Conservation (phyloP, 345 rosid species). For the Eucalyptus cloeziana region DNA sequence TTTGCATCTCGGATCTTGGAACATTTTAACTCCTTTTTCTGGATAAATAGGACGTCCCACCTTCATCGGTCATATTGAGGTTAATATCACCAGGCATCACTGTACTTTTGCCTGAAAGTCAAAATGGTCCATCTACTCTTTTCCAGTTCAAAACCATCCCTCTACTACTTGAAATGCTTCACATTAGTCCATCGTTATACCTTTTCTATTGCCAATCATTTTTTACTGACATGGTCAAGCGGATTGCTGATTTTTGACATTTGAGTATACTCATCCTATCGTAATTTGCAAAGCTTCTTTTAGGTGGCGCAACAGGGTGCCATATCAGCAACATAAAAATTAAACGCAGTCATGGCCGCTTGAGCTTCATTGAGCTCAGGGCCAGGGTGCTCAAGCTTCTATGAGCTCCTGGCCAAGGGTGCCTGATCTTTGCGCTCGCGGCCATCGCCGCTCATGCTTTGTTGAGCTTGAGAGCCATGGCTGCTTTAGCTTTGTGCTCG, state of each 20-base stretch:
- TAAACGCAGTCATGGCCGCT: neutral
- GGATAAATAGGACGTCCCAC: neutral
- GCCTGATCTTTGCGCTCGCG: fast-evolving
- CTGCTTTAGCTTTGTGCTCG: neutral
- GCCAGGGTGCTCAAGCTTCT: neutral
- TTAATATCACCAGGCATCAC: neutral
- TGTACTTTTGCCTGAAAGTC: neutral
- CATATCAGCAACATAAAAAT: neutral
- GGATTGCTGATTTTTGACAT: neutral
- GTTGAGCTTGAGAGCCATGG: neutral
- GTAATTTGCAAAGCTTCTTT: neutral
- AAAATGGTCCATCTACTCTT: neutral
- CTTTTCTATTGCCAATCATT: neutral
- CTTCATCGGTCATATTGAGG: neutral
- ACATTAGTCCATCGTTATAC: neutral
- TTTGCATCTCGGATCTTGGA: neutral
- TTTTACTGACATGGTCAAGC: neutral
- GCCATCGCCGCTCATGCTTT: neutral
- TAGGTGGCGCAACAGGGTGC: neutral
- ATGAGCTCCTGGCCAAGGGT: neutral
- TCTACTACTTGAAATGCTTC: neutral
- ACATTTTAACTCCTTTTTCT: neutral
- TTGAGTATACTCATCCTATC: neutral
- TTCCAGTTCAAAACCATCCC: neutral
- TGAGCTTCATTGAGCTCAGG: neutral